These are phyloP conservation scores for Botrytis hyacinthi DNA, from an alignment of 2,329 filamentous ascomycete genomes.

Conservation along the genomic window DNA sequence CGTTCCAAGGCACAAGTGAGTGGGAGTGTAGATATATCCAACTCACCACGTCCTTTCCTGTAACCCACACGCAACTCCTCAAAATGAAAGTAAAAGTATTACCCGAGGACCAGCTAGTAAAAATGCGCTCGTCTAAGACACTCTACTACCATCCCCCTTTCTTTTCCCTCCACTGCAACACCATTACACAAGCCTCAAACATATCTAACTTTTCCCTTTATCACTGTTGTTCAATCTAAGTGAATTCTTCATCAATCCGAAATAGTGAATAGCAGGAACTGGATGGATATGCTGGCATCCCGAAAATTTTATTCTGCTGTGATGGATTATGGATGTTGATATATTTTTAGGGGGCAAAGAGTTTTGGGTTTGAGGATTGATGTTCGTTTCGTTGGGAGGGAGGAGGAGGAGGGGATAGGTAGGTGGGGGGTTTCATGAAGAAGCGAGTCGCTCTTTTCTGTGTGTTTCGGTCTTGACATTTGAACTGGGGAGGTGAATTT, in stretches of 20 bases:
- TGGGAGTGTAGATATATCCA: background rate
- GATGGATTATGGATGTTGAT: too few species aligned
- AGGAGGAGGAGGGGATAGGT: too few species aligned
- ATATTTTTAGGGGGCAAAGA: too few species aligned
- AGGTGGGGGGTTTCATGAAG: too few species aligned
- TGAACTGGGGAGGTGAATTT: too few species aligned
- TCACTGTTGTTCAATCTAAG: background rate
- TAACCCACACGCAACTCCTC: background rate
- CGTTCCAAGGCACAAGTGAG: background rate
- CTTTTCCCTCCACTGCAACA: background rate
- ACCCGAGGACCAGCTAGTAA: background rate
- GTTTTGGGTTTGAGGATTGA: too few species aligned
- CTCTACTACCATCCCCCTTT: background rate
- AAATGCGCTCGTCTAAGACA: background rate
- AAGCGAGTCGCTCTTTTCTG: too few species aligned
- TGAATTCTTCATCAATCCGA: background rate
- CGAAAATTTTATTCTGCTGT: too few species aligned
- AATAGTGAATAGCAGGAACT: too few species aligned
- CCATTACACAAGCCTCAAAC: background rate
- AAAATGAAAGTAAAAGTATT: background rate
- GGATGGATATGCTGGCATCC: too few species aligned
- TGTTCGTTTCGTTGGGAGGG: too few species aligned
- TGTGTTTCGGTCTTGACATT: too few species aligned
- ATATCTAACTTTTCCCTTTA: background rate
- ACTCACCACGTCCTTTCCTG: fast-evolving